Evolutionary conservation across 2,329 filamentous ascomycete species (phyloP).

Genomic region (Zasmidium angulare): DNA sequence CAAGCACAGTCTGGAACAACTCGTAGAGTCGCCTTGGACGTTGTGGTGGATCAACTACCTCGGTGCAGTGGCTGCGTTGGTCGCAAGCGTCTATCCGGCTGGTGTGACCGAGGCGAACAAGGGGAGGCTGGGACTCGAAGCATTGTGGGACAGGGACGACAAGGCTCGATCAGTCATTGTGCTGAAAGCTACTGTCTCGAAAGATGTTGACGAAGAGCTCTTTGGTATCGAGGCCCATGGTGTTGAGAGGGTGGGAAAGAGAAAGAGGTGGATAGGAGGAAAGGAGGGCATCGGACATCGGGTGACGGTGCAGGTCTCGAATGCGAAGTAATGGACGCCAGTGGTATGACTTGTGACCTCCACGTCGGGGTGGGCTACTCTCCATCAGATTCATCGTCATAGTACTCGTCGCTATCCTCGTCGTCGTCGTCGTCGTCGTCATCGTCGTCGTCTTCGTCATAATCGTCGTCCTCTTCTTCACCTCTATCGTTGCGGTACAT

Average conservation of each 20-base stretch:
- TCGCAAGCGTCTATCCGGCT: slow-evolving; percentile 62
- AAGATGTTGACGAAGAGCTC: slow-evolving; percentile 42
- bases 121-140: slow-evolving; percentile 43
- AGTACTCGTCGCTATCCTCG: no score
- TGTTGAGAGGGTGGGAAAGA: slow-evolving; percentile 59
- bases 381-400: no score
- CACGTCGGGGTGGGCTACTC: no score
- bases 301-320: slow-evolving; percentile 34
- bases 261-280: slow-evolving; percentile 55
- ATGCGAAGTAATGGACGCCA: neutral
- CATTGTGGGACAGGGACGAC: slow-evolving; percentile 44
- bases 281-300: slow-evolving; percentile 44
- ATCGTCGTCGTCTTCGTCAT: no score
- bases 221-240: slow-evolving; percentile 42
- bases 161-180: slow-evolving; percentile 45
- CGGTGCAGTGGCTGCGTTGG: slow-evolving; percentile 58
- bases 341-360: no score
- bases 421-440: no score
- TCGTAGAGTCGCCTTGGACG: slow-evolving; percentile 53
- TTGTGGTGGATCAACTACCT: slow-evolving; percentile 67
- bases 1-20: slow-evolving; percentile 52
- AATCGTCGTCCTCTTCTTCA: no score
- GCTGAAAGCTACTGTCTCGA: slow-evolving; percentile 43
- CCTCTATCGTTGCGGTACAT: no score
- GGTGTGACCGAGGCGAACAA: slow-evolving; percentile 47